Base-by-base conservation (phyloP, 352 stramenopile species). In the Globisporangium paroecandrum region DNA sequence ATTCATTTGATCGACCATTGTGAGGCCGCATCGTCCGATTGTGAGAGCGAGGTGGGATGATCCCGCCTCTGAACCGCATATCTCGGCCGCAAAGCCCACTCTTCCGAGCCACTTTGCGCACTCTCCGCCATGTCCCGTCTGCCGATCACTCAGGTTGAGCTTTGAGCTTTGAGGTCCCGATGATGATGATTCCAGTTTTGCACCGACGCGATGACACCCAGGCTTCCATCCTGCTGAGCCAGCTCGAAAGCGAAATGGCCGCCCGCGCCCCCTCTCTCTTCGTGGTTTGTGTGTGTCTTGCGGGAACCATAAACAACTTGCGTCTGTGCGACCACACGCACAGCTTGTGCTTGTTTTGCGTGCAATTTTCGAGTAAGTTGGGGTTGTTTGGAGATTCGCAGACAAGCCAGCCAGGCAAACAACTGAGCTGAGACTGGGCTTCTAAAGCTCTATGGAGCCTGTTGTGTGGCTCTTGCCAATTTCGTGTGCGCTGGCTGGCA, bases 1-100 rank as follows among this genome's bases (percentile, higher is more conserved):
- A 49, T 20, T 49, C 43, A 49, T 22, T 49, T 49, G 43, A n/a
- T 49, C 15, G 43, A 49, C 43, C 15, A 22, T 20, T 47, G 41
- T 47, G 12, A 47, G 41, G 15, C 13, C 41, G 18, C 15, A 12
- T 49, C 43, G 43, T 22, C 43, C 43, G 43, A 22, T 49, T 22
- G 43, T 49, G 43, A 3, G 18, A 49, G 0, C 4, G 18, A 49
- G 43, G 43, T 49, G 43, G 43, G 43, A 49, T 49, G 43, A 49
- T 49, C 43, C 41, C 41, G 43, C 15, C 15, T 49, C 53, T 36
- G 53, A 58, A 58, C 53, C 36, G 53, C 53, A 58, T 58, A 58
- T 58, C 53, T 57, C 53, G 53, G 53, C 53, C 53, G 25, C 27
- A 58, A 36, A 36, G 18, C 25, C 53, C 24, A 58, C 53, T 36